Evolutionary conservation across 495 filamentous ascomycete genomes (phyloP).

Genomic region (Darksidea phi): DNA sequence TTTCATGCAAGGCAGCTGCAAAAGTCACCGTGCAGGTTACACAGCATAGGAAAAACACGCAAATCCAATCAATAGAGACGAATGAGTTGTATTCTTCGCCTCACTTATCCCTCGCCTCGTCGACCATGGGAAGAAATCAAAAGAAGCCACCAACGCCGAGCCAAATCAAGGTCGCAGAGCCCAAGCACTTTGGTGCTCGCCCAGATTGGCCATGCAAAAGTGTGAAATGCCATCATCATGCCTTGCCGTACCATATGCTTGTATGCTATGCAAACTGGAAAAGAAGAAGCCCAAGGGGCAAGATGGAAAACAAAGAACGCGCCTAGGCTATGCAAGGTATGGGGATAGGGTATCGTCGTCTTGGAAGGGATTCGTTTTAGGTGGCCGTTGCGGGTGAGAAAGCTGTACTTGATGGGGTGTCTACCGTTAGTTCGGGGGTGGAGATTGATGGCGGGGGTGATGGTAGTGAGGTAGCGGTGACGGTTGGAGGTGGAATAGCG

Average conservation of each 20-base stretch:
- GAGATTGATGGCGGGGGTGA: background rate
- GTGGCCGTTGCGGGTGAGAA: background rate
- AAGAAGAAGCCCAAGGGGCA: background rate
- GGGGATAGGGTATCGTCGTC: conserved; percentile 8
- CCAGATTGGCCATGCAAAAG: conserved; percentile 4
- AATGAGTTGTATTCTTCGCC: too few relatives aligned
- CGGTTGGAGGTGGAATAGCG: background rate
- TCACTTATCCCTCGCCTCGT: background rate
- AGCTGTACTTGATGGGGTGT: background rate
- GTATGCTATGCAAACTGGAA: conserved; percentile 15
- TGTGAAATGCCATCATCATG: conserved; percentile 3
- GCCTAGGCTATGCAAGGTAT: conserved; percentile 14
- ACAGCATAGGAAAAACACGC: too few relatives aligned
- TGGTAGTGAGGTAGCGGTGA: background rate
- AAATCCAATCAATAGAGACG: too few relatives aligned
- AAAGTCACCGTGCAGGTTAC: too few relatives aligned
- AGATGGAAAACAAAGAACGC: background rate
- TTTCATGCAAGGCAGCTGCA: too few relatives aligned
- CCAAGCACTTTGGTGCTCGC: conserved; percentile 24
- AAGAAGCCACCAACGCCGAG: background rate
- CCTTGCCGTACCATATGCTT: background rate
- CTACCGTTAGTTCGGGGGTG: background rate
- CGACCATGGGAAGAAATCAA: conserved; percentile 6
- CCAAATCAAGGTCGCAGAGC: conserved; percentile 5
- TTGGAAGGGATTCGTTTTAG: background rate